Percentiles rank a stretch among this genome's conserved stretches.
Evolutionary conservation across 2,329 filamentous ascomycete genomes (phyloP).

Genomic region (Trichoderma sp.): DNA sequence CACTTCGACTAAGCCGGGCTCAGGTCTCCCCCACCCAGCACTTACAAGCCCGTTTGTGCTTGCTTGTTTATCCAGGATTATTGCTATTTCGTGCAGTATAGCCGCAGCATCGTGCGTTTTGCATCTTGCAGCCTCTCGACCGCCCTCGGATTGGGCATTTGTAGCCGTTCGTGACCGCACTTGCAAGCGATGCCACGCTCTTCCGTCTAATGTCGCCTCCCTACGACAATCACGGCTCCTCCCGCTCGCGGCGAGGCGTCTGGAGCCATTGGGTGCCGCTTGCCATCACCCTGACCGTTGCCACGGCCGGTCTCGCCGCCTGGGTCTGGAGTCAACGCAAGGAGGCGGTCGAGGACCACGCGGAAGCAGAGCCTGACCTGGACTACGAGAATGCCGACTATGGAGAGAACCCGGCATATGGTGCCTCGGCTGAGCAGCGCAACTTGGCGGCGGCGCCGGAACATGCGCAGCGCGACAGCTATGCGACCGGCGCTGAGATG

Average conservation of each 20-base stretch:
- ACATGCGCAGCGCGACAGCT: conserved; percentile 34
- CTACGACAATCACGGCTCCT: conserved; percentile 59
- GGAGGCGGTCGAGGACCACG: conserved; percentile 69
- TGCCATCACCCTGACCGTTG: conserved; percentile 79
- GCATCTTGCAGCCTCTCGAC: background rate
- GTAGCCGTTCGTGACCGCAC: background rate
- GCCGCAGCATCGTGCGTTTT: background rate
- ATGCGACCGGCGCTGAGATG: conserved; percentile 32
- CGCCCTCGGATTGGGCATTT: conserved; percentile 1
- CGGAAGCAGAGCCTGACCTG: conserved; percentile 52
- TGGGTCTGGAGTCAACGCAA: conserved; percentile 93
- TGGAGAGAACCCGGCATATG: conserved; percentile 51
- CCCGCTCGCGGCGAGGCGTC: conserved; percentile 59
- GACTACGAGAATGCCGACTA: conserved; percentile 50
- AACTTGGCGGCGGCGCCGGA: conserved; percentile 26
- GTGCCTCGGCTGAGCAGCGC: conserved; percentile 38
- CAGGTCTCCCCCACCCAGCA: conserved; percentile 19
- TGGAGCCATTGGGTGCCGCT: conserved; percentile 88
- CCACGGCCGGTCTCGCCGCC: conserved; percentile 78
- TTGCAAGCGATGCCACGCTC: conserved; percentile 35
- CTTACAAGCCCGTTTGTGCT: background rate
- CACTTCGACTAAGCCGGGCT: conserved; percentile 13
- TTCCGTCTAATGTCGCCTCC: conserved; percentile 53
- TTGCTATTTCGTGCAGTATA: background rate
- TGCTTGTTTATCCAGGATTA: background rate